phyloP scores from a whole-genome alignment of 495 filamentous ascomycete species.

The Collariella sp. region DNA sequence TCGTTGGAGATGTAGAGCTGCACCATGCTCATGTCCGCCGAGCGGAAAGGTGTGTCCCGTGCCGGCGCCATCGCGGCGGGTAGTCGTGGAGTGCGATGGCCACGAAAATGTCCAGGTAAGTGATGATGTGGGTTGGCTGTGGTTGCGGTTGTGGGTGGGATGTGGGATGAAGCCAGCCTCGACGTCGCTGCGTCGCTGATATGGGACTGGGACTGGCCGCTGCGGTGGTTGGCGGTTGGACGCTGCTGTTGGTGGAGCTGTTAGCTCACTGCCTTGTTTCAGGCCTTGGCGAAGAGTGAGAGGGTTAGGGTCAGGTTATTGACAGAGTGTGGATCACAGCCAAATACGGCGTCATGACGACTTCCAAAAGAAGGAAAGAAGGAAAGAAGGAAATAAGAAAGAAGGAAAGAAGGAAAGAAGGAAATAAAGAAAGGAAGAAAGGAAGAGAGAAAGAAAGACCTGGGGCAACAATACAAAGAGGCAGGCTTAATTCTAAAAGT shows the following conservation, averaged over 20 bases:
- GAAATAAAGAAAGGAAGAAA: too few species aligned
- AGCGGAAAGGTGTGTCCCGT: constrained; percentile 95
- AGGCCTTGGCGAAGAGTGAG: constrained; percentile 13
- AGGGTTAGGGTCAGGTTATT: too few species aligned
- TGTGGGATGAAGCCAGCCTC: not conserved
- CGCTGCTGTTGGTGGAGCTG: not conserved
- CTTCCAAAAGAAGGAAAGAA: too few species aligned
- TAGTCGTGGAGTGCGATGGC: constrained; percentile 11
- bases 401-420: too few species aligned
- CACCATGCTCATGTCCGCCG: constrained; percentile 99
- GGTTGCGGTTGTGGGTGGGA: not conserved
- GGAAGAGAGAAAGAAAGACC: too few species aligned
- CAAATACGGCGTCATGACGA: too few species aligned
- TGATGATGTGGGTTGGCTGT: not conserved
- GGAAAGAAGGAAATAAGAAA: too few species aligned
- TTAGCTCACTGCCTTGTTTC: not conserved
- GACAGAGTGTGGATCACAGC: too few species aligned
- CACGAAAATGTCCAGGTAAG: not conserved
- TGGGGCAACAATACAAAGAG: too few species aligned
- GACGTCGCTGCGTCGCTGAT: not conserved
- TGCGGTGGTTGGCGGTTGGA: constrained; percentile 3
- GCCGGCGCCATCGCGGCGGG: constrained; percentile 40
- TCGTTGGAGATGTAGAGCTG: constrained; percentile 98
- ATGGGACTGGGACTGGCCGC: not conserved
- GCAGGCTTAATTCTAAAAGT: too few species aligned